Conservation (phyloP, 1,139 yeast genomes). For the Candida smagusa region DNA sequence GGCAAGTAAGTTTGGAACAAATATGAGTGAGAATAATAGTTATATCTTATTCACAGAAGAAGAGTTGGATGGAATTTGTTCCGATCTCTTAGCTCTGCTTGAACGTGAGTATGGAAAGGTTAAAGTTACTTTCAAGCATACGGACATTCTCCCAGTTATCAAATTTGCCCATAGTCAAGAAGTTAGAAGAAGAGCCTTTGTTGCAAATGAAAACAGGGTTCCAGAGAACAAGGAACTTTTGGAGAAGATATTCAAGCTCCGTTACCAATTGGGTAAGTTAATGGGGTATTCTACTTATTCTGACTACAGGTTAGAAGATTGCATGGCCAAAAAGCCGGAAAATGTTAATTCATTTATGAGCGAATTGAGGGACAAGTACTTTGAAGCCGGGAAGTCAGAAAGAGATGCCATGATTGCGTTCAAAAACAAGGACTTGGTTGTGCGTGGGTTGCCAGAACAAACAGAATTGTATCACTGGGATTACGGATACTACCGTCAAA, state of each 20-base stretch:
- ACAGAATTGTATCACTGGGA: constrained; percentile 70
- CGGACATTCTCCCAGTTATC: no score
- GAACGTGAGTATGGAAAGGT: no score
- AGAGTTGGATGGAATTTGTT: no score
- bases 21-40: no score
- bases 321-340: constrained; percentile 71
- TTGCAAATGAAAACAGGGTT: no score
- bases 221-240: no score
- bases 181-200: no score
- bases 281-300: constrained; percentile 69
- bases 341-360: constrained; percentile 58
- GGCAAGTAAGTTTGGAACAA: no score
- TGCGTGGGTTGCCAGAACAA: constrained; percentile 40
- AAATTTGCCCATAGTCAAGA: no score
- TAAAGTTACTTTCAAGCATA: no score
- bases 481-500: constrained; percentile 59
- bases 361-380: constrained; percentile 57
- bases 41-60: no score
- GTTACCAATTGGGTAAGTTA: constrained; percentile 59
- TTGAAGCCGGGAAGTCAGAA: constrained; percentile 59
- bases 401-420: constrained; percentile 44
- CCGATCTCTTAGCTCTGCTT: no score
- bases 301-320: constrained; percentile 65
- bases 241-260: constrained; percentile 55
- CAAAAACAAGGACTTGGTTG: constrained; percentile 51